phyloP scores from a whole-genome alignment of 2,329 filamentous ascomycete genomes.

The Aureobasidium sp. region DNA sequence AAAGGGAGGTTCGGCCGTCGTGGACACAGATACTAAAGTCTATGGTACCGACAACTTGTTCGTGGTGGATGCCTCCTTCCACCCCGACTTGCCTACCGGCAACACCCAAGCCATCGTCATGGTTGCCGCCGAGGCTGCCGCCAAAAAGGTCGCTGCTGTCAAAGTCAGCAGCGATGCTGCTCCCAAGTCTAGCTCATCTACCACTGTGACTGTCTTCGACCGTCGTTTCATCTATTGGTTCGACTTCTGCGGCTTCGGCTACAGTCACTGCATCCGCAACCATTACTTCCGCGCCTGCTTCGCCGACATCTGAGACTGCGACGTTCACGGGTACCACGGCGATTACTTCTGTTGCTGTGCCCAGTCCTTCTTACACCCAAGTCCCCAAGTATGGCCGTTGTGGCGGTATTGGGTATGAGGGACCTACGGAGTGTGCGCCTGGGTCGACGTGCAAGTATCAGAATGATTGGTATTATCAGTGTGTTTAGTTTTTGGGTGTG shows the following conservation, averaged over 20 bases:
- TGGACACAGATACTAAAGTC: conserved; percentile 57
- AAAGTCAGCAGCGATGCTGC: not conserved
- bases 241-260: not conserved
- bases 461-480: conserved; percentile 35
- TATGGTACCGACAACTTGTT: conserved; percentile 38
- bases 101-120: conserved; percentile 60
- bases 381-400: conserved; percentile 28
- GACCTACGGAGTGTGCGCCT: conserved; percentile 28
- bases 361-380: not conserved
- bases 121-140: conserved; percentile 53
- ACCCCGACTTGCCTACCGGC: conserved; percentile 59
- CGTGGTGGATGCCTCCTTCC: conserved; percentile 56
- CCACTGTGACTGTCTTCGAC: not conserved
- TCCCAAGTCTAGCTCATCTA: conserved; percentile 14
- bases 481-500: conserved; percentile 11
- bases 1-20: conserved; percentile 51
- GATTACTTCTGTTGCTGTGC: not conserved
- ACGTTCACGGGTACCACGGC: not conserved
- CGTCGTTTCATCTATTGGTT: not conserved
- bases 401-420: conserved; percentile 30
- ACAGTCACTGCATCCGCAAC: not conserved
- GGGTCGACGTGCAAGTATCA: conserved; percentile 28
- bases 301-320: not conserved
- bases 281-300: not conserved
- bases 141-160: conserved; percentile 34